A percentile compares a stretch with the other conserved stretches of the same genome.
These are phyloP conservation scores for Talaromyces albobiverticillius DNA, from an alignment of 2,329 filamentous ascomycete genomes.

Conservation along the genomic window DNA sequence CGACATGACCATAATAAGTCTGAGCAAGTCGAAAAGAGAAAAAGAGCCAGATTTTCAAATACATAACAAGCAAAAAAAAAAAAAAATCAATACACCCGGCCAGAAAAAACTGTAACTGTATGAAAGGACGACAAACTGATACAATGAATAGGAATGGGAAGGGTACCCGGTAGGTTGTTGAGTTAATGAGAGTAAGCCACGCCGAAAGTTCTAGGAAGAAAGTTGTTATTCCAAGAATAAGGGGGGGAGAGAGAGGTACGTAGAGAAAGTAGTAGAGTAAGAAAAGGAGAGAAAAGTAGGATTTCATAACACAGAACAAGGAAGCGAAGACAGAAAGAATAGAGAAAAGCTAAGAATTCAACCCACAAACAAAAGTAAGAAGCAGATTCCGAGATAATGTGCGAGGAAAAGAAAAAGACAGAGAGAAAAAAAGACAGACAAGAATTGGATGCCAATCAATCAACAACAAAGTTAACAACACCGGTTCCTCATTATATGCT, in stretches of 20 bases:
- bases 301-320: constrained; percentile 20
- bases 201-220: constrained; percentile 2
- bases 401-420: constrained; percentile 23
- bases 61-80: neutral
- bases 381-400: constrained; percentile 41
- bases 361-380: constrained; percentile 23
- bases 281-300: constrained; percentile 19
- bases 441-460: constrained; percentile 24
- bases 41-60: too few relatives aligned
- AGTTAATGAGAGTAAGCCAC: too few relatives aligned
- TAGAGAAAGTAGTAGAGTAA: constrained; percentile 17
- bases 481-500: constrained; percentile 35
- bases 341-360: neutral
- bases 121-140: neutral
- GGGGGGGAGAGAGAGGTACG: constrained; percentile 1
- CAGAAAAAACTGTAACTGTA: neutral
- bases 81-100: constrained; percentile 1
- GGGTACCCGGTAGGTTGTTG: too few relatives aligned
- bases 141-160: constrained; percentile 2
- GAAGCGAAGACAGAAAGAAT: constrained; percentile 21
- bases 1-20: neutral
- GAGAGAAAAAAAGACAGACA: constrained; percentile 40
- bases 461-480: constrained; percentile 29
- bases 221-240: constrained; percentile 6
- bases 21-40: too few relatives aligned